These are phyloP conservation scores for Juncus effusus DNA, from an alignment of 176 grass and related monocot species.

Conservation along the genomic window DNA sequence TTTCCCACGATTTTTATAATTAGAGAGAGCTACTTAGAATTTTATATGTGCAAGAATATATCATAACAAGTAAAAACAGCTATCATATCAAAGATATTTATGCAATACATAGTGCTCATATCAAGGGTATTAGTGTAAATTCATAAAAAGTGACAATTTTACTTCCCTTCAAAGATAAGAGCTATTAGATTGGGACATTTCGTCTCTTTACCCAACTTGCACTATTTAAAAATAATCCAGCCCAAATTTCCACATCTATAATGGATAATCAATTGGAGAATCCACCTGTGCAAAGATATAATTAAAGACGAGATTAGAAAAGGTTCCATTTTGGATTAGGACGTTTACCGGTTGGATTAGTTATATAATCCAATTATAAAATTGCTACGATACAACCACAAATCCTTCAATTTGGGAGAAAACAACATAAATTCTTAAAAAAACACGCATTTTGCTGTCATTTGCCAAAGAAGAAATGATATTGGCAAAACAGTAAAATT, in stretches of 20 bases:
- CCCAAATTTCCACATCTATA: neutral
- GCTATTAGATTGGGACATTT: neutral
- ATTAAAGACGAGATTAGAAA: neutral
- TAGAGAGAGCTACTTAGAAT: neutral
- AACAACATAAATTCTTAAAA: too few species aligned
- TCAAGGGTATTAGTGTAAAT: constrained; percentile 2
- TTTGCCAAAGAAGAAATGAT: too few species aligned
- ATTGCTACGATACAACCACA: neutral
- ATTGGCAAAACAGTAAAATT: too few species aligned
- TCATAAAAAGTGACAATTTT: neutral
- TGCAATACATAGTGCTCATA: neutral
- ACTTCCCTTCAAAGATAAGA: constrained; percentile 25
- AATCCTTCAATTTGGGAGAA: too few species aligned
- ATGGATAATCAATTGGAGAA: neutral
- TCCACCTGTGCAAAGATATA: neutral
- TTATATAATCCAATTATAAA: constrained; percentile 13
- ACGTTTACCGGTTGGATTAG: constrained; percentile 1
- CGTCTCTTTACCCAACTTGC: neutral
- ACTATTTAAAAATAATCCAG: neutral
- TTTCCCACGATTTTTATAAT: too few species aligned
- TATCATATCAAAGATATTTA: neutral
- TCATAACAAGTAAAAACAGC: constrained; percentile 20
- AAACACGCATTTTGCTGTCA: too few species aligned
- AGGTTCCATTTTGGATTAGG: constrained; percentile 1
- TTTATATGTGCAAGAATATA: constrained; percentile 2